Evolutionary conservation across 495 filamentous ascomycete genomes (phyloP).

Genomic region (Hypoxylon crocopeplum): DNA sequence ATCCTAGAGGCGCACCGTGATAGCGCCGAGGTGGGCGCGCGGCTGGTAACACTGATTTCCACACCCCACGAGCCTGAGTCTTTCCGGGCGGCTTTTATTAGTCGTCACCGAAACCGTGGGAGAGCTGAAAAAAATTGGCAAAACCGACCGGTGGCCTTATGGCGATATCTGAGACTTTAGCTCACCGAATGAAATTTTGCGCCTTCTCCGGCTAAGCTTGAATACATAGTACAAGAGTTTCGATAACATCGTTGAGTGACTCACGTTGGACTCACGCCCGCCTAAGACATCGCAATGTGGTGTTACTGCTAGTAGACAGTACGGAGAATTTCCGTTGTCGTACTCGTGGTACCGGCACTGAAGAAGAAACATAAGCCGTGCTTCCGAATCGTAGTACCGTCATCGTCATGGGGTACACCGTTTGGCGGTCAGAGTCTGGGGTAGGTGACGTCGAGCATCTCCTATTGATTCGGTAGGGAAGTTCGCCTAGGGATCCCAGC

Average conservation of each 20-base stretch:
- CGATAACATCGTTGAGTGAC: too few relatives aligned
- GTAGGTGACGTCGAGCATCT: conserved; percentile 5
- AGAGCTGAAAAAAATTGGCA: conserved; percentile 7
- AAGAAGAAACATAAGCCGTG: neutral
- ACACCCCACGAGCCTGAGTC: conserved; percentile 3
- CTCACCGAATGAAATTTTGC: too few relatives aligned
- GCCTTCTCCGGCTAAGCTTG: too few relatives aligned
- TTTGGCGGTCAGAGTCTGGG: conserved; percentile 7
- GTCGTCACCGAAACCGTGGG: neutral
- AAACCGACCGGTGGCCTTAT: too few relatives aligned
- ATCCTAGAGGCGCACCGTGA: conserved; percentile 25
- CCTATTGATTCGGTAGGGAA: neutral
- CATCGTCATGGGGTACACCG: neutral
- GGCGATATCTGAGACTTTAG: too few relatives aligned
- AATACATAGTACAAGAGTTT: too few relatives aligned
- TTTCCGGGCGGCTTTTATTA: neutral
- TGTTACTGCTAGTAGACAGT: too few relatives aligned
- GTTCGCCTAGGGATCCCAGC: too few relatives aligned
- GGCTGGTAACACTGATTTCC: conserved; percentile 1
- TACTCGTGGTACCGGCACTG: neutral
- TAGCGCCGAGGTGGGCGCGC: conserved; percentile 12
- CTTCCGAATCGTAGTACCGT: neutral
- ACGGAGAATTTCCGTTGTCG: neutral
- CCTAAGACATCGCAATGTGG: conserved; percentile 4
- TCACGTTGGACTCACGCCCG: too few relatives aligned